Percentiles rank a stretch among this genome's conserved stretches.
phyloP scores from a whole-genome alignment of 169 alveolate species.

The Plasmodium fragile region DNA sequence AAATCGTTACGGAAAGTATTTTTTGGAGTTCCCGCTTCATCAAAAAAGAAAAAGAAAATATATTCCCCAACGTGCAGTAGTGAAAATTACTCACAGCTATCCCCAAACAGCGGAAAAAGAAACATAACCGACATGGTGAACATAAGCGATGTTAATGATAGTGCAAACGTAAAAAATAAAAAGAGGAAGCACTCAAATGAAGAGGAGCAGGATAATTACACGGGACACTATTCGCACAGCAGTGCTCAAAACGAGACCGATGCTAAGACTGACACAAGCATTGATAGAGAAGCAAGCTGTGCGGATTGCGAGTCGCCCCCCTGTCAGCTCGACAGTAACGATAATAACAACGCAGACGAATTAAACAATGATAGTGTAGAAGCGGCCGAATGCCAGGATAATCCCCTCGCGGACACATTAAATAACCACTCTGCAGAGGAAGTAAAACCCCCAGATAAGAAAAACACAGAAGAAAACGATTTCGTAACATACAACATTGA shows the following conservation, averaged over 20 bases:
- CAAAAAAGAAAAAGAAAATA: neutral
- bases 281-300: neutral
- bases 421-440: neutral
- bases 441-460: neutral
- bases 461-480: constrained; percentile 5
- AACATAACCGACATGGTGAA: neutral
- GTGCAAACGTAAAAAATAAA: neutral
- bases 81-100: neutral
- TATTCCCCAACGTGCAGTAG: neutral
- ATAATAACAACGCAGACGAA: neutral
- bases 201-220: neutral
- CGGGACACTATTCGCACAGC: neutral
- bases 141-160: neutral
- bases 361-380: neutral
- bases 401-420: neutral
- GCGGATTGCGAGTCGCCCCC: neutral
- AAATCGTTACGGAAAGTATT: constrained; percentile 23
- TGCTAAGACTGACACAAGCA: neutral
- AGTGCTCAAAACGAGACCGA: neutral
- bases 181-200: constrained; percentile 9
- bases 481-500: constrained; percentile 56
- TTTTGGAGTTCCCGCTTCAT: constrained; percentile 12
- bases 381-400: neutral
- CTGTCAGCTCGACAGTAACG: neutral
- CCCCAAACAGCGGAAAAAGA: constrained; percentile 23